Percentiles rank a stretch among this genome's conserved stretches.
Evolutionary conservation across 306 rosid species (phyloP).

Genomic region (Lablab purpureus): DNA sequence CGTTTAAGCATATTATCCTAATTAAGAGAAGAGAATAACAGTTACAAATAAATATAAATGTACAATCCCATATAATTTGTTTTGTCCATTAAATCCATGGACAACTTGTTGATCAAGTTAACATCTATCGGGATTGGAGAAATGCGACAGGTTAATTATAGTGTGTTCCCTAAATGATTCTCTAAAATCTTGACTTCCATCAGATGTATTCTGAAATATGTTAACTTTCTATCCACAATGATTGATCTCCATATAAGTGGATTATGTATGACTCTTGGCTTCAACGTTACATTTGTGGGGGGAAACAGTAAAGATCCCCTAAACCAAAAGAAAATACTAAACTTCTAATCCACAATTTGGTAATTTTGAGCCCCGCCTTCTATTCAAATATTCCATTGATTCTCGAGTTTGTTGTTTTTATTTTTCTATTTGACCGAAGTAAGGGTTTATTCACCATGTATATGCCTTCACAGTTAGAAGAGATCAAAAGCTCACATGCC

Average conservation of each 20-base stretch:
- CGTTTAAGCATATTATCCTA: too few relatives aligned
- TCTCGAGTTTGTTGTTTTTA: constrained; percentile 33
- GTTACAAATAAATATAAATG: too few relatives aligned
- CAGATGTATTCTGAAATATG: neutral
- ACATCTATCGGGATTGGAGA: constrained; percentile 9
- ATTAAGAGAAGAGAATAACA: too few relatives aligned
- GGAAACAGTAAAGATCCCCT: neutral
- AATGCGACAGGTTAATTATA: constrained; percentile 2
- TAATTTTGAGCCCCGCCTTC: constrained; percentile 23
- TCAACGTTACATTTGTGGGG: neutral
- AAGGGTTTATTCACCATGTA: constrained; percentile 22
- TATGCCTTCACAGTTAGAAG: constrained; percentile 70
- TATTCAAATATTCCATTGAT: constrained; percentile 21
- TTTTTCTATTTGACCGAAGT: constrained; percentile 15
- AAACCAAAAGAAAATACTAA: neutral
- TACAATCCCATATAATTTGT: too few relatives aligned
- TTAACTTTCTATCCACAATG: neutral
- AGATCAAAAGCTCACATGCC: constrained; percentile 58
- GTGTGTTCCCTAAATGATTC: constrained; percentile 22
- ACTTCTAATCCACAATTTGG: neutral
- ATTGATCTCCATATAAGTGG: neutral
- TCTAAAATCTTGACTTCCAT: constrained; percentile 12
- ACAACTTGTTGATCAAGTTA: neutral
- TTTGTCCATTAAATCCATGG: too few relatives aligned
- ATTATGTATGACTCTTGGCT: neutral